Base-by-base conservation (phyloP, 139 green algal species). In the Picochlorum sp. region DNA sequence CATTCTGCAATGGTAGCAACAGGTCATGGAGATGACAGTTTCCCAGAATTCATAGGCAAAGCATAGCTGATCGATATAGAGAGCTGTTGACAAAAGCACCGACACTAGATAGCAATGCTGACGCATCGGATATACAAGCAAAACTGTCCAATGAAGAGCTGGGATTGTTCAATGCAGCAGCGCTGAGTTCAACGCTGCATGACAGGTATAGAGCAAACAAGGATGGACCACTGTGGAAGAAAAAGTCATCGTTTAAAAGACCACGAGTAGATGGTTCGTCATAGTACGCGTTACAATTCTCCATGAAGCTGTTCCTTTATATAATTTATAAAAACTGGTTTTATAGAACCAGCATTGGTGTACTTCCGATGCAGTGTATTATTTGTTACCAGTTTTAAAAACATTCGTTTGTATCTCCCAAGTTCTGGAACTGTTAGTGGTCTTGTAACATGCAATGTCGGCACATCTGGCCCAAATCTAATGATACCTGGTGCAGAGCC, bases 321-420 rank as follows among this genome's bases (percentile, higher is more conserved):
- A 74, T 91, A 95, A 21, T 88, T 80, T 8, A 92, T 69, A 68
- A 97, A 97, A 76, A 96, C 77, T 18, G 81, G 69, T 60, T 79
- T 68, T 3, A 83, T 88, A 4, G 68, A 65, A 6, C 69, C 57
- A 1, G 68, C 59, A 55, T 88, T 81, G 8, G 57, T 32, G 45
- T 89, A 24, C 7, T 76, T 62, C 15, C 47, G 47, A 3, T 70
- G 70, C 49, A 80, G 81, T 10, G 70, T 77, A 34, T 87, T 76
- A 60, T 88, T 85, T 7, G 89, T 95, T 28, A 83, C 83, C 41
- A 95, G 68, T 74, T 87, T 88, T 11, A 96, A 58, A 67, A 95
- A 96, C 3, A 66, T 60, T 15, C 90, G 75, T 77, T 97, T 96
- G 68, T 90, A 83, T 10, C 88, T 76, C 2, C 88, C 74, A 62